These are phyloP conservation scores for Apiotrichum montevideense DNA, from an alignment of 1,284 basidiomycete genomes.

Conservation along the genomic window DNA sequence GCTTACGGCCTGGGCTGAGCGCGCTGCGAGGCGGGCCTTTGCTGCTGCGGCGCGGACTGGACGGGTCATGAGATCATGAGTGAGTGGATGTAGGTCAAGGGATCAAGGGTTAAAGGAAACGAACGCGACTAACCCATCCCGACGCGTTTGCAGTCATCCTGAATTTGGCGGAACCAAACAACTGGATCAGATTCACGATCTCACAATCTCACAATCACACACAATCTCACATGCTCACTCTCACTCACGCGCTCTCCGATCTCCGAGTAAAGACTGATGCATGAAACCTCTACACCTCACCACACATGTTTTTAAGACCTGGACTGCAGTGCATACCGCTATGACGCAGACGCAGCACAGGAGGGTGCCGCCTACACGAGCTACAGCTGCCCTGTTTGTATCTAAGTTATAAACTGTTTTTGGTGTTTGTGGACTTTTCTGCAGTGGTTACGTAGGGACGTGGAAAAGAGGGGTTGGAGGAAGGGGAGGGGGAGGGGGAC, in stretches of 20 bases:
- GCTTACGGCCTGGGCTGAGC: background rate
- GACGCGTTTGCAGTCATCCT: background rate
- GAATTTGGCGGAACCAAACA: conserved; percentile 5
- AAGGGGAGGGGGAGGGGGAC: background rate
- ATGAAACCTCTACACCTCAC: no score
- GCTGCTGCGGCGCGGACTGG: conserved; percentile 4
- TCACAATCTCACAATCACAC: no score
- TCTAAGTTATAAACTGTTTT: background rate
- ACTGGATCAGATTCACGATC: no score
- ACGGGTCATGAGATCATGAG: background rate
- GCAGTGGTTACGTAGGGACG: background rate
- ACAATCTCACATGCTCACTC: no score
- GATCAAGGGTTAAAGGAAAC: no score
- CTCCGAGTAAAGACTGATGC: no score
- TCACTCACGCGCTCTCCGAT: background rate
- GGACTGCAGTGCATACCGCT: background rate
- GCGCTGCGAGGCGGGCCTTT: background rate
- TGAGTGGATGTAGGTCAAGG: background rate
- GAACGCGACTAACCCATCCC: background rate
- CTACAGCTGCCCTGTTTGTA: background rate
- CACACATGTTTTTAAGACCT: background rate
- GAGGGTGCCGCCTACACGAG: background rate
- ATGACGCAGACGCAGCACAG: background rate
- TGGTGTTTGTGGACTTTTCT: background rate
- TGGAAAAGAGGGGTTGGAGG: background rate